phyloP scores from a whole-genome alignment of 306 rosid genomes.

The Leucaena leucocephala region DNA sequence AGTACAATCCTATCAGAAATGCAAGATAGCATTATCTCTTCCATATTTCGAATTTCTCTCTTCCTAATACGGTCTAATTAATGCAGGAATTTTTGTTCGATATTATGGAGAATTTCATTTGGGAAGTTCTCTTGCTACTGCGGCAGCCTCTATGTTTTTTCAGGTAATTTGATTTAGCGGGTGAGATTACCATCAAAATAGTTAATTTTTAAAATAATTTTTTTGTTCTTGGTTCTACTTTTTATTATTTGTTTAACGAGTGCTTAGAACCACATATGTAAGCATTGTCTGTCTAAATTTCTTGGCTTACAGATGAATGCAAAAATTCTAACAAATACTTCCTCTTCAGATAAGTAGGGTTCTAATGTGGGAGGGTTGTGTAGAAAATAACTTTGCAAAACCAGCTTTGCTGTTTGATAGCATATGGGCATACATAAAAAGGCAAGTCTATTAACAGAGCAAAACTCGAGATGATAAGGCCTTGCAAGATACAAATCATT shows the following conservation, averaged over 20 bases:
- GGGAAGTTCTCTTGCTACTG: background rate
- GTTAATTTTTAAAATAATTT: too few species aligned
- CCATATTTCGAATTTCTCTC: too few species aligned
- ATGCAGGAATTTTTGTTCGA: background rate
- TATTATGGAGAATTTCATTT: background rate
- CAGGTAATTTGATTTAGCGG: background rate
- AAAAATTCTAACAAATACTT: background rate
- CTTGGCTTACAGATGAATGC: background rate
- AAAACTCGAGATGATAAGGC: background rate
- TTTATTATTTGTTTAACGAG: too few species aligned
- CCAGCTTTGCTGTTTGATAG: background rate
- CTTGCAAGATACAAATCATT: background rate
- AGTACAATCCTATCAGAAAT: too few species aligned
- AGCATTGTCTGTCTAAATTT: background rate
- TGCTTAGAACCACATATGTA: too few species aligned
- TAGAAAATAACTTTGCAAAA: background rate
- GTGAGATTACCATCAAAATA: too few species aligned
- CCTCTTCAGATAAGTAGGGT: background rate
- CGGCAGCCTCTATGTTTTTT: background rate
- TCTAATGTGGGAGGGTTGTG: background rate
- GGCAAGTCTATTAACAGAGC: too few species aligned
- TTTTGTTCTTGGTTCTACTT: too few species aligned
- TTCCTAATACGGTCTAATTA: too few species aligned
- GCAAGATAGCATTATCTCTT: too few species aligned
- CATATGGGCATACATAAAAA: background rate